Conservation (phyloP, 108 stramenopile genomes). For the Pseudonitzschia multiseries region DNA sequence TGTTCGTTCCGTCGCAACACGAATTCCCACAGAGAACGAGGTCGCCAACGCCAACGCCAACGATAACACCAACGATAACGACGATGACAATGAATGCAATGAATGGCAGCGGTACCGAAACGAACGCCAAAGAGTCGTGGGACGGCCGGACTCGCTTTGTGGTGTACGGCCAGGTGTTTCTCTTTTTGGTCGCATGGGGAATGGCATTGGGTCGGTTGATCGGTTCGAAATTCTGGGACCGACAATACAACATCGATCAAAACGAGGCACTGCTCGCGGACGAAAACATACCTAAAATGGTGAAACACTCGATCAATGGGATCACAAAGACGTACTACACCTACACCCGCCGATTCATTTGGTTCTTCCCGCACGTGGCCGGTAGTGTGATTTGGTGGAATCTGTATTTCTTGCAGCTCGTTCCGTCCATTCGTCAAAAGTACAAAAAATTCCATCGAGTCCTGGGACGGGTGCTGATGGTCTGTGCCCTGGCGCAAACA, state of each 20-base stretch:
- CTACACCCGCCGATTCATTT: slow-evolving; percentile 3
- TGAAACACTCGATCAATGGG: no score
- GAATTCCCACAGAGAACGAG: no score
- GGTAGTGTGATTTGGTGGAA: slow-evolving; percentile 19
- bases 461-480: slow-evolving; percentile 2
- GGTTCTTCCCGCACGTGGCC: slow-evolving; percentile 17
- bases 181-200: slow-evolving; percentile 13
- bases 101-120: no score
- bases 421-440: not conserved
- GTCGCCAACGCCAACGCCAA: no score
- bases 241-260: not conserved
- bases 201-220: slow-evolving; percentile 31
- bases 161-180: slow-evolving; percentile 17
- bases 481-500: not conserved
- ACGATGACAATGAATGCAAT: no score
- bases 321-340: no score
- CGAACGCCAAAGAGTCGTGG: no score
- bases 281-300: no score
- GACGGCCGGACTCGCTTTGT: slow-evolving; percentile 4
- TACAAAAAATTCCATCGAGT: slow-evolving; percentile 2
- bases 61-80: no score
- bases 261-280: not conserved
- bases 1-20: no score
- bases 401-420: slow-evolving; percentile 16
- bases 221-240: slow-evolving; percentile 12